phyloP scores from a whole-genome alignment of 495 filamentous ascomycete genomes.

The Talaromyces stipitatus region DNA sequence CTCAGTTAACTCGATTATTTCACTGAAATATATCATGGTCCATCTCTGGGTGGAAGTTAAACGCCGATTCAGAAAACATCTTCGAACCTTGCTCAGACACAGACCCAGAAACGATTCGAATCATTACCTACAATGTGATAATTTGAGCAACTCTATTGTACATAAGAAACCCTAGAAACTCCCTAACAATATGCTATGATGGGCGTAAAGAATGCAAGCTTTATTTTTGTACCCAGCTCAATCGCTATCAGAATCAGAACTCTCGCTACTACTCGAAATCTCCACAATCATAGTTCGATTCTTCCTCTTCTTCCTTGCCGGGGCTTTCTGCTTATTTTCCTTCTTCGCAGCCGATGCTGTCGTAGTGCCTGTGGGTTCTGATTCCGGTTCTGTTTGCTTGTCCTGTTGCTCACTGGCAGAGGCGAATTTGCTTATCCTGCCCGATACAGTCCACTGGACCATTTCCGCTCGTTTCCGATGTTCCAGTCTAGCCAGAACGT shows the following conservation, averaged over 20 bases:
- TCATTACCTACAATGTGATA: neutral
- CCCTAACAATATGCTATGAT: neutral
- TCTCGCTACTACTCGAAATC: conserved; percentile 40
- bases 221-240: conserved; percentile 1
- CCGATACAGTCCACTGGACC: conserved; percentile 34
- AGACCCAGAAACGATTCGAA: neutral
- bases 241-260: conserved; percentile 23
- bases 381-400: neutral
- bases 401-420: neutral
- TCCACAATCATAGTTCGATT: conserved; percentile 42
- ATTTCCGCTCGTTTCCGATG: conserved; percentile 41
- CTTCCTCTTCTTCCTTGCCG: conserved; percentile 48
- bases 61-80: too few species aligned
- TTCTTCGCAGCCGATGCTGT: neutral
- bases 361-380: neutral
- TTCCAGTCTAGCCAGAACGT: conserved; percentile 27
- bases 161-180: neutral
- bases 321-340: conserved; percentile 15
- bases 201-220: neutral
- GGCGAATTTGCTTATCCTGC: conserved; percentile 12
- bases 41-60: too few species aligned
- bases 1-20: too few species aligned
- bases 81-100: too few species aligned
- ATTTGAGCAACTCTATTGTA: neutral
- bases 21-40: too few species aligned